Base-by-base conservation (phyloP, 352 stramenopile genomes). In the Pythium guiyangense region DNA sequence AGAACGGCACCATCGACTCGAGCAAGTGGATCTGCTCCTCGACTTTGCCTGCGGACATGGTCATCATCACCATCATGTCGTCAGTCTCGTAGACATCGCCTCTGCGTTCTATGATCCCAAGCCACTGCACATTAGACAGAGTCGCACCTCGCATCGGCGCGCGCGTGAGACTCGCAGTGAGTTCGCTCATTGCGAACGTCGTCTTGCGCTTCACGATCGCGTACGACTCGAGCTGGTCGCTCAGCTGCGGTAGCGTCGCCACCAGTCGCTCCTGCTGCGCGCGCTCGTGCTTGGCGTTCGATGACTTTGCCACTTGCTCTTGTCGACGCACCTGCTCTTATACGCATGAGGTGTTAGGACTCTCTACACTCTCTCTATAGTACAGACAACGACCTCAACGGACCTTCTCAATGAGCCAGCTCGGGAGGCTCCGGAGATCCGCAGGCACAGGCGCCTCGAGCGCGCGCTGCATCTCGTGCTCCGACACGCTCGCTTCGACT, bases 221-320 rank as follows among this genome's bases (percentile, higher is more conserved):
- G n/a, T 87, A 77, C 48, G 77, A 87, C 66, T 91, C 70, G 49
- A 93, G 53, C 58, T 91, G 80, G 57, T 91, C 79, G 51, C 77
- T 79, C n/a, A 93, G 69, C 57, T 81, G 69, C 31, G 84, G 84
- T 26, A 93, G 65, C 43, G 84, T 89, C 40, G 65, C 60, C 45
- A 87, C 26, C 45, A 91, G 51, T 4, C 80, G 69, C 48, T 73
- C 70, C 35, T 73, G 66, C 40, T 82, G 60, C 1, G 62, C 60
- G 18, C 78, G 67, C 12, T 77, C 75, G 14, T 59, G 73, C n/a
- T 74, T 83, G 37, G 75, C 53, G 2, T 60, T 69, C 31, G 74
- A 59, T 11, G 64, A 63, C 40, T 77, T 81, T n/a, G 54, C 57
- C 12, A 69, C 60, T 37, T 76, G 57, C 49, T 93, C 84, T 22